A percentile compares a stretch with the other conserved stretches of the same genome.
These are phyloP conservation scores for Mycena galericulata DNA, from an alignment of 768 basidiomycete genomes.

Conservation along the genomic window DNA sequence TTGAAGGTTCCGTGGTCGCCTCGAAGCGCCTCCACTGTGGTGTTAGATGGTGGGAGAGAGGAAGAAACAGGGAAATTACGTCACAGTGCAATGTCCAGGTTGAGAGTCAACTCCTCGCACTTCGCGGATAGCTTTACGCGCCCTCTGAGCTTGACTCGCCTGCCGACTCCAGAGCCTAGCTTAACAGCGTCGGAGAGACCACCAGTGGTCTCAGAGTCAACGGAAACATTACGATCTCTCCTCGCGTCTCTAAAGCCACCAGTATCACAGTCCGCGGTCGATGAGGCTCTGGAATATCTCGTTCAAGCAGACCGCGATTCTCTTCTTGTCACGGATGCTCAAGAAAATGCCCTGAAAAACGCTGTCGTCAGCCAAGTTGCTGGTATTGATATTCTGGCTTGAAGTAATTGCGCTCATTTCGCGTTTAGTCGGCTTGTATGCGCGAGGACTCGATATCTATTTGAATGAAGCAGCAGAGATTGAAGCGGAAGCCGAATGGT, in stretches of 20 bases:
- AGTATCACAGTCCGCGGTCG: slow-evolving; percentile 41
- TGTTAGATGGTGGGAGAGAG: background rate
- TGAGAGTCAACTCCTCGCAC: slow-evolving; percentile 44
- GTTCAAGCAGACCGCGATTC: slow-evolving; percentile 36
- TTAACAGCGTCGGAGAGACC: slow-evolving; percentile 32
- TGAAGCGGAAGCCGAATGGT: slow-evolving; percentile 88
- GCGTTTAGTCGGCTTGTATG: slow-evolving; percentile 63
- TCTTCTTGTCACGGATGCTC: slow-evolving; percentile 38
- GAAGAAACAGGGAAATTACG: background rate
- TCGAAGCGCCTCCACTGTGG: no score
- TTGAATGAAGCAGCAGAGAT: slow-evolving; percentile 75
- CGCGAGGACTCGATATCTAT: slow-evolving; percentile 72
- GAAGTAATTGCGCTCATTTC: no score
- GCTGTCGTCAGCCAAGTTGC: slow-evolving; percentile 63
- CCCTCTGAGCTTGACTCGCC: slow-evolving; percentile 40
- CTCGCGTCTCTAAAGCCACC: slow-evolving; percentile 52
- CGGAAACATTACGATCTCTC: slow-evolving; percentile 52
- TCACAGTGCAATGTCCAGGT: slow-evolving; percentile 34
- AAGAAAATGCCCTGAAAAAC: slow-evolving; percentile 53
- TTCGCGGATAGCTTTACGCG: slow-evolving; percentile 55
- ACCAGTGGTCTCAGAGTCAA: slow-evolving; percentile 33
- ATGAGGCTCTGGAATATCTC: slow-evolving; percentile 44
- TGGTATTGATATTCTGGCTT: no score
- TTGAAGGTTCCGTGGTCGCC: no score
- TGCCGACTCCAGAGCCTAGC: slow-evolving; percentile 40